Percentiles rank a stretch among this genome's conserved stretches.
phyloP scores from a whole-genome alignment of 2,329 filamentous ascomycete genomes.

The Alternaria sp. region DNA sequence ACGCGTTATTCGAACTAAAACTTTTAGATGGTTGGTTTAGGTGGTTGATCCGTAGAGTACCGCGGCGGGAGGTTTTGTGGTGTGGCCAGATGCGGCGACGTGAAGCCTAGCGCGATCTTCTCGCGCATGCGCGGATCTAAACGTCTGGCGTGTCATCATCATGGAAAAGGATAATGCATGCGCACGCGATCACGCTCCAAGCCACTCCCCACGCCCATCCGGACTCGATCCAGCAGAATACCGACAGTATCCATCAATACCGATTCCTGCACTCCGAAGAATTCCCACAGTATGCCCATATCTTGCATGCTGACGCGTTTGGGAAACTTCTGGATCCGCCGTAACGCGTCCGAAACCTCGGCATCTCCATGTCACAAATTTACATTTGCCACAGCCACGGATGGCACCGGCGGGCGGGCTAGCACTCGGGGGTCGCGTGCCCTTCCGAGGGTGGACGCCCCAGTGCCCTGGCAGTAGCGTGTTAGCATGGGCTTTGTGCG shows the following conservation, averaged over 20 bases:
- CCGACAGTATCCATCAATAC: background rate
- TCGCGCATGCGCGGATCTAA: background rate
- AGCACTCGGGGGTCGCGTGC: slow-evolving; percentile 27
- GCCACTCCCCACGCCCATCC: background rate
- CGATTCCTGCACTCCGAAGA: background rate
- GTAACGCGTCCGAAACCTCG: slow-evolving; percentile 27
- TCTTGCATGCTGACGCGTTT: background rate
- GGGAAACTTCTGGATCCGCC: slow-evolving; percentile 6
- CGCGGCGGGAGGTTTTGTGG: background rate
- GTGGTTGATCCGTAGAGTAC: background rate
- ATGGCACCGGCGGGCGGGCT: slow-evolving; percentile 22
- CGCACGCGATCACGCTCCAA: background rate
- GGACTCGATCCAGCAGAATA: background rate
- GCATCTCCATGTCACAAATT: slow-evolving; percentile 4
- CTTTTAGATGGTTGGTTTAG: too few relatives aligned
- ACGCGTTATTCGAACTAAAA: background rate
- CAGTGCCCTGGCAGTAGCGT: slow-evolving; percentile 31
- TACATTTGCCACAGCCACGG: slow-evolving; percentile 20
- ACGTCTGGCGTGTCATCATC: slow-evolving; percentile 5
- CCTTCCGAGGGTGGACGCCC: slow-evolving; percentile 16
- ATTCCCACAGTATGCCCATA: background rate
- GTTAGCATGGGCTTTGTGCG: slow-evolving; percentile 27
- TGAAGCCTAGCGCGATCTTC: background rate
- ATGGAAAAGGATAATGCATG: background rate
- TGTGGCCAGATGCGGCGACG: background rate